Evolutionary conservation across 768 basidiomycete species (phyloP).

Genomic region (Boletus barrowsii): DNA sequence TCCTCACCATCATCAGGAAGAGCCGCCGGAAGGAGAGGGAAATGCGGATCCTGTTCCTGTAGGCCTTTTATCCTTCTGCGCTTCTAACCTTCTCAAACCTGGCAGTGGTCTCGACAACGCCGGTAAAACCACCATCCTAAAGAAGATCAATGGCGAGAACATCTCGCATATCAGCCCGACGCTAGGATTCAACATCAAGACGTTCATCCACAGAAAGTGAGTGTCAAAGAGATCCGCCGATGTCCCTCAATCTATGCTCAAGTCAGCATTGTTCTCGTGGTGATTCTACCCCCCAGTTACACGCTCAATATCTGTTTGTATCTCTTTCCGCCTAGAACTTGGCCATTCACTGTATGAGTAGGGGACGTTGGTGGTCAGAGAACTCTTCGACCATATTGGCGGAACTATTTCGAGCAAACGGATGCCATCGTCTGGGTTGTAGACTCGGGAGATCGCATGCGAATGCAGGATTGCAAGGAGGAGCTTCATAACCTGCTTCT

Average conservation of each 20-base stretch:
- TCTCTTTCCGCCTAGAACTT: constrained; percentile 37
- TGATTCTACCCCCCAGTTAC: constrained; percentile 34
- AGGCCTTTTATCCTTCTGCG: constrained; percentile 24
- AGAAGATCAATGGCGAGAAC: constrained; percentile 91
- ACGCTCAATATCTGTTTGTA: constrained; percentile 43
- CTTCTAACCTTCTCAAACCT: constrained; percentile 15
- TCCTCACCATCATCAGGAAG: constrained; percentile 96
- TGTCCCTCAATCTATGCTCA: constrained; percentile 15
- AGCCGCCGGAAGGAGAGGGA: constrained; percentile 93
- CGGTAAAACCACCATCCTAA: constrained; percentile 97
- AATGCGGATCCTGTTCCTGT: constrained; percentile 96
- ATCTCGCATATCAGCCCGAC: constrained; percentile 88
- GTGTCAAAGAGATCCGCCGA: constrained; percentile 26
- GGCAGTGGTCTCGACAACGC: constrained; percentile 94
- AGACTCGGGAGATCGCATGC: constrained; percentile 87
- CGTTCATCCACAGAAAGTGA: constrained; percentile 87
- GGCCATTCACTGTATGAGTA: constrained; percentile 73
- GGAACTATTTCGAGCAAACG: constrained; percentile 98
- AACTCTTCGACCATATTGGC: constrained; percentile 95
- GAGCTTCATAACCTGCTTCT: constrained; percentile 84
- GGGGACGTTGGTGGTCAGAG: constrained; percentile 99
- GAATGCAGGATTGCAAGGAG: constrained; percentile 85
- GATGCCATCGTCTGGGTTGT: constrained; percentile 99
- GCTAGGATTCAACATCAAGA: constrained; percentile 98
- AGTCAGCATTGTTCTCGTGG: constrained; percentile 19